Conservation (phyloP, 2,329 filamentous ascomycete species). For the Sporothrix pseudoabietina region DNA sequence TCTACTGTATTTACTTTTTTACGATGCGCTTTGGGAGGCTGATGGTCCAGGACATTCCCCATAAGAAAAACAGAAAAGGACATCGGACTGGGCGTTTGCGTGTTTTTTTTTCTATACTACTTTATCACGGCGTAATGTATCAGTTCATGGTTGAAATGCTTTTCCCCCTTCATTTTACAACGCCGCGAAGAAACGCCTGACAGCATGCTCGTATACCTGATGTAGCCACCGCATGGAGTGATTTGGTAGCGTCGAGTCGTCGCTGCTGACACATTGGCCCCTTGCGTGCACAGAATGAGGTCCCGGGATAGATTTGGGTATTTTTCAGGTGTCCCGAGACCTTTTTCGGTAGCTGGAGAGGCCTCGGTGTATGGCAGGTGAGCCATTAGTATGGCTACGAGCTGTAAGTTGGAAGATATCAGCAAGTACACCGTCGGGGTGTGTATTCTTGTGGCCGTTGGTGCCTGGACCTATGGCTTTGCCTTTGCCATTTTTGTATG, state of each 20-base stretch:
- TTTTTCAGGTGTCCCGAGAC: not conserved
- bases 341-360: not conserved
- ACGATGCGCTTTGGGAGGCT: not conserved
- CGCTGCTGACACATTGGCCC: not conserved
- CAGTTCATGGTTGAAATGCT: not conserved
- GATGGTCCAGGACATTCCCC: not conserved
- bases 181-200: not conserved
- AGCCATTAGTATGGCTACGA: not conserved
- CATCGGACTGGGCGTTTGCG: conserved; percentile 16
- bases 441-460: conserved; percentile 21
- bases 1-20: conserved; percentile 8
- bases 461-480: conserved; percentile 29
- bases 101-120: not conserved
- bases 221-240: not conserved
- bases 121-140: not conserved
- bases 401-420: not conserved
- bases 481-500: conserved; percentile 28
- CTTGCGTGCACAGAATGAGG: not conserved
- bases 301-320: not conserved
- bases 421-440: conserved; percentile 24
- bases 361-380: not conserved
- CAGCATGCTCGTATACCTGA: not conserved
- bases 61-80: not conserved
- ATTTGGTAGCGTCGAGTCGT: not conserved
- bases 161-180: not conserved